Conservation (phyloP, 179 eudicot genomes). For the Pouteria campechiana region DNA sequence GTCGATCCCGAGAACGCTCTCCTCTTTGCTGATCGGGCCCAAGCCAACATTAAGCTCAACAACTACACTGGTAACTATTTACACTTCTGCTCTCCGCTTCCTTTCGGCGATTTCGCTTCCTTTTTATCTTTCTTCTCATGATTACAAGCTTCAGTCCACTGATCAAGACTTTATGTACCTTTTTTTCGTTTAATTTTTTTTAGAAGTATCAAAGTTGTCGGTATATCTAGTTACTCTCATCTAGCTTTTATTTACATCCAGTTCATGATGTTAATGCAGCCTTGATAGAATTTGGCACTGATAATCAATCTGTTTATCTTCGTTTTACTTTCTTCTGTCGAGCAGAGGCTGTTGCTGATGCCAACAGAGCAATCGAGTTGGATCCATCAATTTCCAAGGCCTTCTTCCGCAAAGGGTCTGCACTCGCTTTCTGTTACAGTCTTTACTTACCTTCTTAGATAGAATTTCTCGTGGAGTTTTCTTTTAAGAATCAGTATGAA, state of each 20-base stretch:
- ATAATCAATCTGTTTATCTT: not conserved
- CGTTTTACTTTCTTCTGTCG: constrained; percentile 3
- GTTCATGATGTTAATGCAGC: too few relatives aligned
- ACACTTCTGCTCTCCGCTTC: not conserved
- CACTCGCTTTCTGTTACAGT: too few relatives aligned
- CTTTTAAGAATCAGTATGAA: too few relatives aligned
- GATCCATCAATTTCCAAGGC: constrained; percentile 76
- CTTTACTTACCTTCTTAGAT: too few relatives aligned
- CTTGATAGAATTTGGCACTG: not conserved
- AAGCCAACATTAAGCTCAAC: constrained; percentile 74
- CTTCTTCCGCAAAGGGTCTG: constrained; percentile 91
- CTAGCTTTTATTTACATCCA: too few relatives aligned
- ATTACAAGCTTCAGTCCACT: too few relatives aligned
- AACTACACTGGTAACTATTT: constrained; percentile 83
- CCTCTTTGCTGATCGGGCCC: constrained; percentile 86
- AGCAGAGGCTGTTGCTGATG: constrained; percentile 97
- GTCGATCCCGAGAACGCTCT: constrained; percentile 48
- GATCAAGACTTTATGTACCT: too few relatives aligned
- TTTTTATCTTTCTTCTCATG: too few relatives aligned
- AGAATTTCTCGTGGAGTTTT: too few relatives aligned
- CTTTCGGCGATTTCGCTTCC: not conserved
- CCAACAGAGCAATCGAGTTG: constrained; percentile 74
- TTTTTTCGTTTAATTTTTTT: too few relatives aligned
- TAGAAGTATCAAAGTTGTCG: too few relatives aligned
- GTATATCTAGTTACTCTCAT: too few relatives aligned